These are phyloP conservation scores for Phtheirospermum japonicum DNA, from an alignment of 257 asterid genomes.

Conservation along the genomic window DNA sequence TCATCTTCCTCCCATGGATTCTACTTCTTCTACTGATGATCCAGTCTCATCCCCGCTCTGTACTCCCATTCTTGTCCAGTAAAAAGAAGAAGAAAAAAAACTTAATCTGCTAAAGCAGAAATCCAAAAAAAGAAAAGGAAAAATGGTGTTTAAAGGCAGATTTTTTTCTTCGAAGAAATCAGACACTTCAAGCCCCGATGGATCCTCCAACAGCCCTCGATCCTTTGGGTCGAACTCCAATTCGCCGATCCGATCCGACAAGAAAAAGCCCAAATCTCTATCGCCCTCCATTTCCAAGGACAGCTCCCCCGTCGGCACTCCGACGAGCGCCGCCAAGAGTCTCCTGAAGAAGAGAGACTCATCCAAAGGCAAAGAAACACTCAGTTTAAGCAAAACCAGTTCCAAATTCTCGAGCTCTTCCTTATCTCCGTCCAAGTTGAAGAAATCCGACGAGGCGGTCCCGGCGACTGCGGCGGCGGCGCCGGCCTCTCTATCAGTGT, in stretches of 20 bases:
- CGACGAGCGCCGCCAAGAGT: constrained; percentile 39
- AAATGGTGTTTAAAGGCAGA: constrained; percentile 91
- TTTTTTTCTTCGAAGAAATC: constrained; percentile 90
- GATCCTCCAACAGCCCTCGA: constrained; percentile 85
- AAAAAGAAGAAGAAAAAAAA: background rate
- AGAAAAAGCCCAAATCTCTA: constrained; percentile 63
- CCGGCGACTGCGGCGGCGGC: constrained; percentile 29
- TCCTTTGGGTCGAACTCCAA: constrained; percentile 80
- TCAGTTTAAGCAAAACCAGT: constrained; percentile 38
- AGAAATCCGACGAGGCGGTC: constrained; percentile 43
- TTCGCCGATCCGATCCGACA: constrained; percentile 91
- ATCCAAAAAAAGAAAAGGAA: background rate
- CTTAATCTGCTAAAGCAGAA: background rate
- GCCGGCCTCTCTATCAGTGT: constrained; percentile 45
- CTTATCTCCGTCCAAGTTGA: constrained; percentile 34
- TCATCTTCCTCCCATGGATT: constrained; percentile 30
- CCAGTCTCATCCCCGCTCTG: constrained; percentile 7
- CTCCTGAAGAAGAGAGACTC: constrained; percentile 47
- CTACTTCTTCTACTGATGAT: constrained; percentile 19
- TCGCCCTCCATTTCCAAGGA: constrained; percentile 59
- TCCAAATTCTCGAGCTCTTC: constrained; percentile 31
- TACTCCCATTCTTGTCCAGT: constrained; percentile 15
- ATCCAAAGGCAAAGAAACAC: constrained; percentile 44
- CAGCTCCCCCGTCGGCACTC: constrained; percentile 48
- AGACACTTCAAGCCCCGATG: constrained; percentile 83